These are phyloP conservation scores for Lipomyces orientalis DNA, from an alignment of 805 yeast species.

Conservation along the genomic window DNA sequence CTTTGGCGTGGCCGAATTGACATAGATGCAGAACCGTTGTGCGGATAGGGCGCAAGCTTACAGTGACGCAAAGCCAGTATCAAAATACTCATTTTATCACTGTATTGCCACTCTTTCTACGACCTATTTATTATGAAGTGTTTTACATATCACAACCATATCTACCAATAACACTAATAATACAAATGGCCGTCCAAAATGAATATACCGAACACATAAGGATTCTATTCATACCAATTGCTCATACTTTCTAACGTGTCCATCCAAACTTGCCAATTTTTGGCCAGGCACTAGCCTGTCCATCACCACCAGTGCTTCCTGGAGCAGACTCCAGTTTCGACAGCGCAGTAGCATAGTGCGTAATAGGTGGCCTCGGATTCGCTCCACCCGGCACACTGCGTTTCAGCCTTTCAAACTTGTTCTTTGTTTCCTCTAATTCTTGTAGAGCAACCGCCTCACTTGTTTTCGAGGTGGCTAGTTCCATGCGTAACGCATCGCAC, in stretches of 20 bases:
- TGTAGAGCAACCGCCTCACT: slow-evolving; percentile 43
- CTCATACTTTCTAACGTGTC: slow-evolving; percentile 15
- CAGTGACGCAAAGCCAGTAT: too few species aligned
- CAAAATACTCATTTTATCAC: too few species aligned
- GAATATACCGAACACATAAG: neutral
- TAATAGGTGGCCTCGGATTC: neutral
- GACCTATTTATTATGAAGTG: neutral
- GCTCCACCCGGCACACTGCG: slow-evolving; percentile 4
- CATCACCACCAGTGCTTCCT: neutral
- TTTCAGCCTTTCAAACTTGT: slow-evolving; percentile 32
- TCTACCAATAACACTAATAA: neutral
- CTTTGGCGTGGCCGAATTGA: neutral
- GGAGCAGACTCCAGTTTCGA: slow-evolving; percentile 3
- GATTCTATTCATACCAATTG: neutral
- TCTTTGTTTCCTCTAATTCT: slow-evolving; percentile 42
- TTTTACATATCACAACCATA: neutral
- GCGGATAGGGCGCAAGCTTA: neutral
- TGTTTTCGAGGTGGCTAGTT: slow-evolving; percentile 42
- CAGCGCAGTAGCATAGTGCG: neutral
- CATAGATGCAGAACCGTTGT: neutral
- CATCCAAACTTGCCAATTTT: slow-evolving; percentile 32
- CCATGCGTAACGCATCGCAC: slow-evolving; percentile 43
- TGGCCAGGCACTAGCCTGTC: slow-evolving; percentile 24
- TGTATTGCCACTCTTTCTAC: neutral
- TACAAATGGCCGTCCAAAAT: slow-evolving; percentile 2